phyloP scores from a whole-genome alignment of 495 filamentous ascomycete species.

The Oleoguttula mirabilis region DNA sequence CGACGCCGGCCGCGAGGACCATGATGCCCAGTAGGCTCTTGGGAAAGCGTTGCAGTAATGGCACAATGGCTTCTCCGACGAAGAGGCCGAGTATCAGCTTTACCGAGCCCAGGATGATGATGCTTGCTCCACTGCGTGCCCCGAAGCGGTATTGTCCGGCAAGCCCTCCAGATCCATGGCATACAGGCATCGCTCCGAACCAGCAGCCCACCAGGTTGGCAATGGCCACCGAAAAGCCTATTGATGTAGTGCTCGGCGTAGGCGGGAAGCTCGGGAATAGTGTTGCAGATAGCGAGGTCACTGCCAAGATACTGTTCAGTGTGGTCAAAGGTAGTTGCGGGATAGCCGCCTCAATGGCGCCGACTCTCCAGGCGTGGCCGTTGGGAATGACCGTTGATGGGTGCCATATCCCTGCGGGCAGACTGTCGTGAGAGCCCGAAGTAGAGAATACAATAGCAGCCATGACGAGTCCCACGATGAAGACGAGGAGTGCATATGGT shows the following conservation, averaged over 20 bases:
- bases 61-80: constrained; percentile 55
- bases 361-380: constrained; percentile 9
- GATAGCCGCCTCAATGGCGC: constrained; percentile 31
- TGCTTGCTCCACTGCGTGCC: constrained; percentile 69
- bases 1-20: constrained; percentile 78
- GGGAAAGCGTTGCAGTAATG: constrained; percentile 59
- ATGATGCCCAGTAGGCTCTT: constrained; percentile 66
- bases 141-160: constrained; percentile 83
- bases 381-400: constrained; percentile 10
- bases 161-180: constrained; percentile 82
- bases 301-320: constrained; percentile 82
- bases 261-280: constrained; percentile 52
- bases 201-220: constrained; percentile 81
- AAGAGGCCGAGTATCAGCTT: constrained; percentile 67
- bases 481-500: constrained; percentile 65
- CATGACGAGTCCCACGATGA: constrained; percentile 48
- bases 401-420: constrained; percentile 13
- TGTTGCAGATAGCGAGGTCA: constrained; percentile 58
- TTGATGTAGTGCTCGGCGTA: constrained; percentile 53
- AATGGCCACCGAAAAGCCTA: constrained; percentile 64
- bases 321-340: constrained; percentile 83
- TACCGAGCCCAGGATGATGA: constrained; percentile 63
- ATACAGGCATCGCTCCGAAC: constrained; percentile 93
- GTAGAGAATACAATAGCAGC: constrained; percentile 5
- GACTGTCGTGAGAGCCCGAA: neutral